phyloP scores from a whole-genome alignment of 1,284 basidiomycete species.

The Peniophora sp. region DNA sequence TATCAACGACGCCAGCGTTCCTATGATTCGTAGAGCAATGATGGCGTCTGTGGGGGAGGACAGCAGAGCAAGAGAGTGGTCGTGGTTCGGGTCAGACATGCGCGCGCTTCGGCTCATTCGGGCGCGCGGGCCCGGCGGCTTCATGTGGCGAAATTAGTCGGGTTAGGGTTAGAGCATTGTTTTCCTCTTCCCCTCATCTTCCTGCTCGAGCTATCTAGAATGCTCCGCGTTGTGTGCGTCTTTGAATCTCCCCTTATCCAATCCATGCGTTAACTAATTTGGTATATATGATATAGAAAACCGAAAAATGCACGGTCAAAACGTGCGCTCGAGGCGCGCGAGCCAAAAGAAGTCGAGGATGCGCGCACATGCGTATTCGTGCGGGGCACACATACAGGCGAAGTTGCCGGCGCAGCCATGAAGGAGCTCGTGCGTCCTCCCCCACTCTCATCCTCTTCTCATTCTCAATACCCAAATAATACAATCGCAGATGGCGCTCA shows the following conservation, averaged over 20 bases:
- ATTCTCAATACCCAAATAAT: background rate
- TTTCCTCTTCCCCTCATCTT: too few species aligned
- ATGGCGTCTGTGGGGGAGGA: too few species aligned
- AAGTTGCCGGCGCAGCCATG: slow-evolving; percentile 75
- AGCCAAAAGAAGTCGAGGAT: slow-evolving; percentile 87
- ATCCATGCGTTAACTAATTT: background rate
- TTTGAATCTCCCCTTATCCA: background rate
- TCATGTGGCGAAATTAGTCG: too few species aligned
- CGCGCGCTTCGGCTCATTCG: too few species aligned
- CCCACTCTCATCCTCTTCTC: background rate
- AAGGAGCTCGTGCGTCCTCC: slow-evolving; percentile 81
- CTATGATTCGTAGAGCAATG: too few species aligned
- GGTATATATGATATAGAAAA: slow-evolving; percentile 50
- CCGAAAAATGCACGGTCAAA: slow-evolving; percentile 98
- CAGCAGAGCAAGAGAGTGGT: too few species aligned
- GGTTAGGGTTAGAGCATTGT: too few species aligned
- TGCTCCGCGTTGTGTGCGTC: slow-evolving; percentile 13
- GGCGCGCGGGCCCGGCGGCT: too few species aligned
- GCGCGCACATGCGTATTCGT: slow-evolving; percentile 84
- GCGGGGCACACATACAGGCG: slow-evolving; percentile 79
- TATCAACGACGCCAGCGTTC: too few species aligned
- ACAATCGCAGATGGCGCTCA: slow-evolving; percentile 72
- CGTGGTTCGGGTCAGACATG: too few species aligned
- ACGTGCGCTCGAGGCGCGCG: slow-evolving; percentile 80
- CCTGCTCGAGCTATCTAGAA: background rate